Evolutionary conservation across 768 basidiomycete genomes (phyloP), one percentile per base, ranked within the genome.

Genomic region (Omphalotus guepiniiformis): DNA sequence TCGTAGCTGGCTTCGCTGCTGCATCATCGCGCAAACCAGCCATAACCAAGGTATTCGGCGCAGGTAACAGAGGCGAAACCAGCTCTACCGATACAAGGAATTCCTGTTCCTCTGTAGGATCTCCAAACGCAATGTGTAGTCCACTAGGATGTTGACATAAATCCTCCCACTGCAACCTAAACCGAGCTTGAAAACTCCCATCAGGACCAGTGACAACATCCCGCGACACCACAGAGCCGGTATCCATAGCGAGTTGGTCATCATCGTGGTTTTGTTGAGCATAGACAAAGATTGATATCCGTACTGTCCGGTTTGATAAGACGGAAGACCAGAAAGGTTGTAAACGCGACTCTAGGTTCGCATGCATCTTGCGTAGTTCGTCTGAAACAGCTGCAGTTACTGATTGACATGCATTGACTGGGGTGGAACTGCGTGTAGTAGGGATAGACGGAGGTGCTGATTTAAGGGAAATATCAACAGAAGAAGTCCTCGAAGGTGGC

Each of bases 301-400:
- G 75, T 6, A 93, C 68, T 2, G 65, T 74, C 15, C 90, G 78
- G 21, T 78, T 72, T 8, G 85, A 58, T 0, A 94, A 68, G 1
- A 79, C 80, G 3, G 82, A 80, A 2, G 84, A 77, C 89, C 89
- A 93, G 65, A 95, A 93, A 0, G 84, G 80, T 39, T 78, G 80
- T 21, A 95, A 66, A 1, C 93, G 81, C 4, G 74, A 63, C 58
- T 92, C 87, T 4, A 95, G 73, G 56, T 93, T 94, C 11, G 72
- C 71, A 52, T 93, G 85, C 43, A 85, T 71, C 21, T 76, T 73
- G 3, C 70, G 75, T 15, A 86, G 58, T 18, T 73, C 65, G 5
- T 50, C 53, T 4, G 61, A 49, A 30, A 60, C 36, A 18, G 16
- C 32, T 39, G 9, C 39, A 16, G 16, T 23, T 40, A 13, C 39